These are phyloP conservation scores for Endothia cerciana DNA, from an alignment of 2,329 filamentous ascomycete species.

Conservation along the genomic window DNA sequence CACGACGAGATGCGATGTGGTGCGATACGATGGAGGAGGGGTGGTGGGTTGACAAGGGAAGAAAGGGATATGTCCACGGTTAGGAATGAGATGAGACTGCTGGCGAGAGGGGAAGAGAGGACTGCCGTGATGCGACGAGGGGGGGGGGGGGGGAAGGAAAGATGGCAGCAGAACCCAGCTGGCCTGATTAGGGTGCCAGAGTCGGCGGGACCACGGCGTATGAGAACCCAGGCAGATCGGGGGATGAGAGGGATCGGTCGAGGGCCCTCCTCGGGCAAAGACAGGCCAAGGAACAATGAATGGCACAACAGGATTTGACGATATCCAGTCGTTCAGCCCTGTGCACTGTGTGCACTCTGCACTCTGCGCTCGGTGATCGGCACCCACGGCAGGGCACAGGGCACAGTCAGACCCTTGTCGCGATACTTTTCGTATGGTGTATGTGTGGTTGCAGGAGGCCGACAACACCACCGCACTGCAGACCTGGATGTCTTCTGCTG, in stretches of 20 bases:
- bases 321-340: constrained; percentile 10
- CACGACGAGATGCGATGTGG: background rate
- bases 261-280: background rate
- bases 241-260: background rate
- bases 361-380: background rate
- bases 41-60: background rate
- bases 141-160: background rate
- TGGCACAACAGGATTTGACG: background rate
- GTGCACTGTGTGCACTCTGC: background rate
- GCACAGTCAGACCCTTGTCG: background rate
- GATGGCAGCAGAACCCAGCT: background rate
- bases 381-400: background rate
- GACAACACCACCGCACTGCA: too few relatives aligned
- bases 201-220: background rate
- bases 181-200: background rate
- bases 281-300: background rate
- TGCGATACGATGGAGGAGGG: background rate
- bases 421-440: too few relatives aligned
- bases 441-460: too few relatives aligned
- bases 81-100: background rate
- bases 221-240: background rate
- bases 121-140: background rate
- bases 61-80: background rate
- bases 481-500: too few relatives aligned
- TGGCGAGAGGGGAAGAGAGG: background rate